Percentiles rank a stretch among this genome's conserved stretches.
Evolutionary conservation across 129 eudicot genomes (phyloP).

Genomic region (Lactuca saligna): DNA sequence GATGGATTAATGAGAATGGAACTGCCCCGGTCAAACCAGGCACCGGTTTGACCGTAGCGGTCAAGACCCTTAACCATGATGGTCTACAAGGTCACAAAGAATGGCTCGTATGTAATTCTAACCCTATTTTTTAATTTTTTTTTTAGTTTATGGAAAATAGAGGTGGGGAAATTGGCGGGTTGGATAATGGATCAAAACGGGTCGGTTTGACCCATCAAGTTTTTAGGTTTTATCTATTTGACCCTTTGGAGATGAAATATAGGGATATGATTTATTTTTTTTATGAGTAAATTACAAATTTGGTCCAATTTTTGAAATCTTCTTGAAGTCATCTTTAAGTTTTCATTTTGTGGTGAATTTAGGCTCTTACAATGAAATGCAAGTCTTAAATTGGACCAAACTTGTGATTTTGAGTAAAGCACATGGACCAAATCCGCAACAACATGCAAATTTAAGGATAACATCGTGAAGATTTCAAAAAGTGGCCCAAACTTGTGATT

Average conservation of each 20-base stretch:
- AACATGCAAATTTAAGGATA: neutral
- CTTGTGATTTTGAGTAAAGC: neutral
- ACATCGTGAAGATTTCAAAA: neutral
- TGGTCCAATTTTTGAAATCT: neutral
- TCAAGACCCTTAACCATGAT: constrained; percentile 87
- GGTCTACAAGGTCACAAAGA: constrained; percentile 99
- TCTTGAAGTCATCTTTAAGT: neutral
- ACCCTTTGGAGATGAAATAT: neutral
- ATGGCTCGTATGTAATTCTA: constrained; percentile 65
- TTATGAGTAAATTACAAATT: neutral
- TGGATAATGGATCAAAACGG: neutral
- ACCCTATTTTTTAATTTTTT: neutral
- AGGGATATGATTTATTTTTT: neutral
- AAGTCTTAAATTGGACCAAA: neutral
- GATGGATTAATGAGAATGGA: constrained; percentile 84
- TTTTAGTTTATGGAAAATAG: neutral
- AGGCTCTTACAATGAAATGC: neutral
- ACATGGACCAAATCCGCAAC: neutral
- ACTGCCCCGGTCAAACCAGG: constrained; percentile 77
- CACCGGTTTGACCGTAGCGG: constrained; percentile 91
- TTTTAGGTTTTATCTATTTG: neutral
- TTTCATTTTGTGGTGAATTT: neutral
- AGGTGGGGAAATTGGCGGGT: neutral
- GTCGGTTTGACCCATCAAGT: neutral
- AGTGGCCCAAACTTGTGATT: neutral